These are phyloP conservation scores for Papiliotrema terrestris DNA, from an alignment of 1,284 basidiomycete species.

Conservation along the genomic window DNA sequence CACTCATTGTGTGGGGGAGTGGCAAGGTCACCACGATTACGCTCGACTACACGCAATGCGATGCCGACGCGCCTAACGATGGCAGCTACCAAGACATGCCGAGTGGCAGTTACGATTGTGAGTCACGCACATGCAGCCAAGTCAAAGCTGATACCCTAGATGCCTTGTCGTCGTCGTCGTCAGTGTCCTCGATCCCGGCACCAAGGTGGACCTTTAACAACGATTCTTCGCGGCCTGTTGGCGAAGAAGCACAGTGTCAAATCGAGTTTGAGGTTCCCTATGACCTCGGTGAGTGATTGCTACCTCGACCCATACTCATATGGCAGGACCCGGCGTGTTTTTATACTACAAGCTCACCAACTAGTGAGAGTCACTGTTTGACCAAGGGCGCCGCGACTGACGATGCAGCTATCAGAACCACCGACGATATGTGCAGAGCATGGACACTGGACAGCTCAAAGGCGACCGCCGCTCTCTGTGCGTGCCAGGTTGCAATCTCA, in stretches of 20 bases:
- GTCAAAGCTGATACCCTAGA: conserved; percentile 27
- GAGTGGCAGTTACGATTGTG: conserved; percentile 65
- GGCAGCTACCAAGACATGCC: conserved; percentile 60
- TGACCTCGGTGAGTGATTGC: conserved; percentile 54
- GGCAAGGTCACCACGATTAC: conserved; percentile 86
- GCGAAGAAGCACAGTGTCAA: conserved; percentile 61
- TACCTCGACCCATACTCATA: background rate
- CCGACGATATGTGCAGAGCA: conserved; percentile 91
- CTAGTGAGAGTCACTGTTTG: conserved; percentile 52
- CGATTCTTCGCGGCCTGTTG: conserved; percentile 51
- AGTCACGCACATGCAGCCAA: conserved; percentile 20
- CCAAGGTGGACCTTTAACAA: conserved; percentile 67
- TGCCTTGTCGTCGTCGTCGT: conserved; percentile 51
- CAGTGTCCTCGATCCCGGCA: conserved; percentile 54
- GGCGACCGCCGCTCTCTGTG: conserved; percentile 56
- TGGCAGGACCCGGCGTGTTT: conserved; percentile 65
- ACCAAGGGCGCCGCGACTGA: too few relatives aligned
- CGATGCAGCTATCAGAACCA: conserved; percentile 82
- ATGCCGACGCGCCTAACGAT: conserved; percentile 57
- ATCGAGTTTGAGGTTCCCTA: conserved; percentile 79
- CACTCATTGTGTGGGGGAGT: conserved; percentile 84
- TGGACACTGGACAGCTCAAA: conserved; percentile 78
- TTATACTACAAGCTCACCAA: conserved; percentile 96
- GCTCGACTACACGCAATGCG: conserved; percentile 93
- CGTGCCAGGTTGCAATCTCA: conserved; percentile 6